Evolutionary conservation across 2,329 filamentous ascomycete species (phyloP), one percentile per base, ranked within the genome.

Genomic region (Colletotrichum salicis): DNA sequence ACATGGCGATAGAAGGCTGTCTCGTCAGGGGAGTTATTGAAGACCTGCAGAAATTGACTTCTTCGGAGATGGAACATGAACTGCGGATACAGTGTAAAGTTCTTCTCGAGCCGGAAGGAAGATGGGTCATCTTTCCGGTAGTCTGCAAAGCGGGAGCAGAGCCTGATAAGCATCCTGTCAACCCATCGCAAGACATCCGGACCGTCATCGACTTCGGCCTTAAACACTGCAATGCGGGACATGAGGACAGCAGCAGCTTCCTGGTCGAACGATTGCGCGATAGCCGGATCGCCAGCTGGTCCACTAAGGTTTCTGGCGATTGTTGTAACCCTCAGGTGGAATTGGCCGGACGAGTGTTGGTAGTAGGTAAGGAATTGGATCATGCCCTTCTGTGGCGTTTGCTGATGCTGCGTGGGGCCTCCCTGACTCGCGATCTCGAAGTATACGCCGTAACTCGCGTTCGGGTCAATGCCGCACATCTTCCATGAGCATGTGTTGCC

Each of bases 401-500:
- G 94, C 78, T 96, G 94, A 81, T 97, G 93, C 74, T 94, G 91
- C 60, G 93, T 89, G 19, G 95, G 93, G 8, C 95, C 95, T 45
- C 94, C 95, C 83, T 98, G 96, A 77, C 93, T 94, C 58, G 96
- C 96, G 79, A 99, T 97, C 82, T 99, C 96, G 77, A 98, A 99
- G 84, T 98, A 99, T 74, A 99, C 89, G 73, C 95, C 96, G 78
- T 98, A 98, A 78, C 95, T 98, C 37, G 96, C 91, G 67, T 91
- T 93, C 12, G 96, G 96, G 77, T 98, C 95, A 76, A 99, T 98
- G 76, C 95, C 95, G 78, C 96, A 98, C 96, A 99, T 98, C 85
- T 99, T 99, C 96, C 96, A 99, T 3, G 95, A 96, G 83, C 96
- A 98, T 1, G 96, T 99, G 80, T 98, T 98, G 75, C 96, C 96